phyloP scores from a whole-genome alignment of 2,329 filamentous ascomycete genomes.

The Aspergillus sp. region DNA sequence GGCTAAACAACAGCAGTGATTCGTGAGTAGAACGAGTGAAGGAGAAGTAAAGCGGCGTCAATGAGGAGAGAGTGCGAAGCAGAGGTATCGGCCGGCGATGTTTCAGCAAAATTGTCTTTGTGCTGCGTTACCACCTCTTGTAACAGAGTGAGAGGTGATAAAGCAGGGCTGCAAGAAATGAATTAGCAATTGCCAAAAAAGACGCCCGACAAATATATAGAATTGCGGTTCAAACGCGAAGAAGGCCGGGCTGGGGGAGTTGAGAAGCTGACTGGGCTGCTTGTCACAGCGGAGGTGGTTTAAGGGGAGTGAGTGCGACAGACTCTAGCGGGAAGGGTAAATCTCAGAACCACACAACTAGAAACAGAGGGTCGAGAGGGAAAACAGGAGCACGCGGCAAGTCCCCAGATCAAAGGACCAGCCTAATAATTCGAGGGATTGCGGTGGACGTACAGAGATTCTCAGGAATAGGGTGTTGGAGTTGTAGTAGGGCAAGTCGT shows the following conservation, averaged over 20 bases:
- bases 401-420: slow-evolving; percentile 21
- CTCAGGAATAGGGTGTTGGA: not conserved
- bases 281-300: slow-evolving; percentile 21
- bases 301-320: slow-evolving; percentile 26
- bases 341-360: slow-evolving; percentile 20
- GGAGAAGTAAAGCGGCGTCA: slow-evolving; percentile 11
- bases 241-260: slow-evolving; percentile 13
- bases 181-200: slow-evolving; percentile 6
- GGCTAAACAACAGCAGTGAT: not conserved
- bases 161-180: slow-evolving; percentile 4
- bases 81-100: slow-evolving; percentile 24
- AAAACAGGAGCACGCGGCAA: slow-evolving; percentile 7
- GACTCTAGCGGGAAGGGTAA: slow-evolving; percentile 25
- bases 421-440: slow-evolving; percentile 16
- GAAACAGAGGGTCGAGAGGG: slow-evolving; percentile 1
- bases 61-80: slow-evolving; percentile 12
- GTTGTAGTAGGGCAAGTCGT: slow-evolving; percentile 12
- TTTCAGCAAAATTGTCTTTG: slow-evolving; percentile 22
- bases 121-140: slow-evolving; percentile 15
- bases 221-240: slow-evolving; percentile 10
- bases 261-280: slow-evolving; percentile 13
- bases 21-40: slow-evolving; percentile 6
- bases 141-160: slow-evolving; percentile 5
- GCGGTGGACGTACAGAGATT: slow-evolving; percentile 8
- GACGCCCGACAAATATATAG: not conserved